A percentile compares a stretch with the other conserved stretches of the same genome.
phyloP scores from a whole-genome alignment of 2,329 filamentous ascomycete species.

The Raffaelea ambrosiae region DNA sequence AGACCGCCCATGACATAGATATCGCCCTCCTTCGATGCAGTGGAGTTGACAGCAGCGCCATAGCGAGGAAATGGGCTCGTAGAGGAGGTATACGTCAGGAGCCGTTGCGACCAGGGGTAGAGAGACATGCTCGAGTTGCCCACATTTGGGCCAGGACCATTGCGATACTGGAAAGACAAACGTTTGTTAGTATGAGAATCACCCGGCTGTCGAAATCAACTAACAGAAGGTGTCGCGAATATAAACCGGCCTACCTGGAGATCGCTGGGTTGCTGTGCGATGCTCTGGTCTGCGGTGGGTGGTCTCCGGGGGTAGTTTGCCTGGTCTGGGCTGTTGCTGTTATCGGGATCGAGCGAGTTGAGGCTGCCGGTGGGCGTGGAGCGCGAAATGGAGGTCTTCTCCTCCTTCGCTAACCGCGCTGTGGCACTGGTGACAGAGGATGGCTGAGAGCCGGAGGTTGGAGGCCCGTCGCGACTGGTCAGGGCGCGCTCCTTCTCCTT shows the following conservation, averaged over 20 bases:
- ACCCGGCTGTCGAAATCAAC: too few species aligned
- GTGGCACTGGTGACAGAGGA: slow-evolving; percentile 38
- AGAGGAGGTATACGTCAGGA: slow-evolving; percentile 75
- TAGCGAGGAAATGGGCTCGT: slow-evolving; percentile 91
- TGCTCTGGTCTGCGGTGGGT: slow-evolving; percentile 37
- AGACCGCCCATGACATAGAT: slow-evolving; percentile 97
- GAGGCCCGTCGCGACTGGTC: slow-evolving; percentile 44
- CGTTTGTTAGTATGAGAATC: background rate
- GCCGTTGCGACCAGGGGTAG: slow-evolving; percentile 92
- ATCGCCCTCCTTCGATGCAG: slow-evolving; percentile 91
- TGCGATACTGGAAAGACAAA: slow-evolving; percentile 46
- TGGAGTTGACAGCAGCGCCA: slow-evolving; percentile 88
- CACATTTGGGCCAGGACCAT: slow-evolving; percentile 37
- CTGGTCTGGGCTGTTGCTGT: slow-evolving; percentile 52
- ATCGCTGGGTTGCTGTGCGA: slow-evolving; percentile 23
- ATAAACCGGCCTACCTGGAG: slow-evolving; percentile 7
- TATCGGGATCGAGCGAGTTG: slow-evolving; percentile 58
- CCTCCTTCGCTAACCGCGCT: slow-evolving; percentile 41
- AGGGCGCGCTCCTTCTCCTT: slow-evolving; percentile 47
- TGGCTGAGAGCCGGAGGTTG: slow-evolving; percentile 33
- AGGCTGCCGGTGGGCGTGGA: slow-evolving; percentile 71
- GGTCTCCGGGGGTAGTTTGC: slow-evolving; percentile 51
- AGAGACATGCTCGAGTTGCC: slow-evolving; percentile 65
- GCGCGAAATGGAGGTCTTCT: slow-evolving; percentile 47
- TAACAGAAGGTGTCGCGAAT: background rate